phyloP scores from a whole-genome alignment of 306 rosid species.

The Glycyrrhiza uralensis region DNA sequence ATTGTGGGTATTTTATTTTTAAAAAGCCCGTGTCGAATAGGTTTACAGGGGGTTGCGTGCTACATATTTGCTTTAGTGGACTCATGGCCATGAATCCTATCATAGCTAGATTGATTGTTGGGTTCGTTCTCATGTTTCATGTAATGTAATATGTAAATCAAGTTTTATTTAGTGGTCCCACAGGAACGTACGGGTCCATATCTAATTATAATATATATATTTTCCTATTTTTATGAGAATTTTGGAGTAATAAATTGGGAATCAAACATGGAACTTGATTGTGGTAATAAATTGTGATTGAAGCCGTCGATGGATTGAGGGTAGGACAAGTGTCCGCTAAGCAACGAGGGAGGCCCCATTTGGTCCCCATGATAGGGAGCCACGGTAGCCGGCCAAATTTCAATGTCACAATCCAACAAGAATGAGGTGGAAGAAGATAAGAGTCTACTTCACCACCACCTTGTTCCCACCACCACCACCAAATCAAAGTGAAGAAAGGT shows the following conservation, averaged over 20 bases:
- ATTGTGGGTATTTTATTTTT: background rate
- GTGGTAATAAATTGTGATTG: background rate
- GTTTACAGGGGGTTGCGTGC: background rate
- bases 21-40: no score
- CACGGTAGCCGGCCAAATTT: slow-evolving; percentile 35
- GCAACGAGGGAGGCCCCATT: slow-evolving; percentile 11
- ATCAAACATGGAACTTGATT: slow-evolving; percentile 10
- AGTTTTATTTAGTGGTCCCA: background rate
- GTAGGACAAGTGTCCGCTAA: slow-evolving; percentile 26
- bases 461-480: slow-evolving; percentile 38
- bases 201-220: background rate
- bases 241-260: background rate
- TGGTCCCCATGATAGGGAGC: slow-evolving; percentile 48
- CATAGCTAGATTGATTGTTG: background rate
- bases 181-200: background rate
- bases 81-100: no score
- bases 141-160: background rate
- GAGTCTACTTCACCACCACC: background rate
- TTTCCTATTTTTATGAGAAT: background rate
- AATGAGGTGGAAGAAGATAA: slow-evolving; percentile 23
- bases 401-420: slow-evolving; percentile 37
- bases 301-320: slow-evolving; percentile 15
- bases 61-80: background rate
- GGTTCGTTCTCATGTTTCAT: background rate
- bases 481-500: slow-evolving; percentile 19